Evolutionary conservation across 495 filamentous ascomycete species (phyloP), one percentile per base, ranked within the genome.

Genomic region (Aspergillus nanangensis): DNA sequence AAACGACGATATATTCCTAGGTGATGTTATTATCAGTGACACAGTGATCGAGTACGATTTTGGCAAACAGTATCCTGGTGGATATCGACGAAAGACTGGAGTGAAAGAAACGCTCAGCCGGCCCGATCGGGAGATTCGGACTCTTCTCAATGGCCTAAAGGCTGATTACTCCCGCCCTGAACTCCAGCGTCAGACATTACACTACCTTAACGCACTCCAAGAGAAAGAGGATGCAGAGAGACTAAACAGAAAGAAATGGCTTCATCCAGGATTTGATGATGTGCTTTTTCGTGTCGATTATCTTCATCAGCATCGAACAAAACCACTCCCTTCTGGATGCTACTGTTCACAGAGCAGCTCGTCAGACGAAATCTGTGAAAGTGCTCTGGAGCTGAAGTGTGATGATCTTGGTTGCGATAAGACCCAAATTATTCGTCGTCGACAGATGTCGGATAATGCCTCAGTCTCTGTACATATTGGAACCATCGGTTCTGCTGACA

Each of bases 21-120:
- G 73, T 8, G 71, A 77, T 46, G 66, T 75, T 1, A 55, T 75
- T 17, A 63, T 77, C 32, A 70, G 67, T 42, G 64, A 57, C 1
- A 42, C 36, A 9, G 39, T 70, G 3, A 49, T 72, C 11, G 52
- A 74, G 44, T 67, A 66, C 41, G 62, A 67, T 32, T 60, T 65
- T 49, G 69, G 69, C 13, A 47, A 54, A 21, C 60, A 53, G 34
- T 55, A 55, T 23, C 53, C 59, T 1, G 45, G 52, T 39, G 49
- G 50, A 11, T 61, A 61, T 22, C 32, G 42, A 10, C 31, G 40
- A n/a, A 69, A 66, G 44, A 44, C 51, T 35, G 51, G 35, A 1
- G 8, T 57, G 10, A 43, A 60, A 15, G n/a, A n/a, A n/a, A n/a
- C n/a, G n/a, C 54, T 66, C 1, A 48, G 52, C 15, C 50, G 53